Evolutionary conservation across 1,139 yeast species (phyloP).

Genomic region (Sugiyamaella grinbergsii): DNA sequence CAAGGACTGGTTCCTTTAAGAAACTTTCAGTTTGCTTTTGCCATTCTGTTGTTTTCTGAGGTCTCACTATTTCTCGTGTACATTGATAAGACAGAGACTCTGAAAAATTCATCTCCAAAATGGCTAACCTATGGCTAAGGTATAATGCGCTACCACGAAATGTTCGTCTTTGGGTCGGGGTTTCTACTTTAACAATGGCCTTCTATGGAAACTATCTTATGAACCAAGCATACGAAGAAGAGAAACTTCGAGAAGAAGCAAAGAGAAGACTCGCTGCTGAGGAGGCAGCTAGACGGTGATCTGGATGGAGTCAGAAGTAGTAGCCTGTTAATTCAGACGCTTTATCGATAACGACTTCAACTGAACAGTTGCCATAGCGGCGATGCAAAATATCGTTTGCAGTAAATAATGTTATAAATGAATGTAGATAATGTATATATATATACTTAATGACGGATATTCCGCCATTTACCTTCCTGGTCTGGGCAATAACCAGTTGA

Average conservation of each 20-base stretch:
- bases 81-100: neutral
- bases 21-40: neutral
- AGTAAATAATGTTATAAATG: no score
- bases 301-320: no score
- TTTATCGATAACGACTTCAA: no score
- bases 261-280: conserved; percentile 37
- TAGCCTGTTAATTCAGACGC: no score
- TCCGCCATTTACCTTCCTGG: no score
- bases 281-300: conserved; percentile 7
- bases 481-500: no score
- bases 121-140: conserved; percentile 37
- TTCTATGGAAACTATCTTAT: conserved; percentile 54
- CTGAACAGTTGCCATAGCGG: no score
- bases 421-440: no score
- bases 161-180: conserved; percentile 56
- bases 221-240: conserved; percentile 45
- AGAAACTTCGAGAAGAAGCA: conserved; percentile 48
- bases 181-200: conserved; percentile 57
- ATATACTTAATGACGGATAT: no score
- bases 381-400: no score
- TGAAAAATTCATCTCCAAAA: neutral
- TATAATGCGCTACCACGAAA: conserved; percentile 56
- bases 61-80: neutral
- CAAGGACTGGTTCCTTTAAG: conserved; percentile 5
- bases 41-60: neutral